phyloP scores from a whole-genome alignment of 2,329 filamentous ascomycete genomes.

The Claviceps arundinis region DNA sequence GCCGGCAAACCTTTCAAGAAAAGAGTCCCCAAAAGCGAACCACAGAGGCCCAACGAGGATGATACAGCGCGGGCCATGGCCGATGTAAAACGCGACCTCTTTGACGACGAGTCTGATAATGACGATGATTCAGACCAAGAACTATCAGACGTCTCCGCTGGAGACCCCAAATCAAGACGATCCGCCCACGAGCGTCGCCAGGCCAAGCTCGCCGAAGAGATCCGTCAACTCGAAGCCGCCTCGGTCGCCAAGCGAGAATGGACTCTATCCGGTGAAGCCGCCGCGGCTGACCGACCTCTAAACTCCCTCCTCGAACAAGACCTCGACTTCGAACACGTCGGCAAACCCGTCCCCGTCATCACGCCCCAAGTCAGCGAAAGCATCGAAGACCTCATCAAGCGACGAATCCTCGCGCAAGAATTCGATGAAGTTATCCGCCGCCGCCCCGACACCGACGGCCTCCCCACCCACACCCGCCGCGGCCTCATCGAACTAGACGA shows the following conservation, averaged over 20 bases:
- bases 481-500: conserved; percentile 75
- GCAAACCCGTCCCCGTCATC: conserved; percentile 89
- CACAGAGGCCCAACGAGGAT: conserved; percentile 39
- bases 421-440: conserved; percentile 86
- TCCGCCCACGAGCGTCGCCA: conserved; percentile 81
- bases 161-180: conserved; percentile 57
- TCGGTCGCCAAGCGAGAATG: conserved; percentile 85
- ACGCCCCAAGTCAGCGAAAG: conserved; percentile 82
- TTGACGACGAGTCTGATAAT: conserved; percentile 60
- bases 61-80: conserved; percentile 76
- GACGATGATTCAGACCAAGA: conserved; percentile 53
- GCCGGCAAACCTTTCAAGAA: conserved; percentile 26
- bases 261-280: conserved; percentile 80
- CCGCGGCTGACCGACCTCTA: conserved; percentile 64
- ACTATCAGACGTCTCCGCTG: conserved; percentile 52
- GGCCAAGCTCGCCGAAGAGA: conserved; percentile 77
- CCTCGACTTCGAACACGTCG: conserved; percentile 86
- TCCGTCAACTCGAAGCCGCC: conserved; percentile 76
- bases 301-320: conserved; percentile 93
- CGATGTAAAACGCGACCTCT: conserved; percentile 78
- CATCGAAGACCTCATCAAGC: conserved; percentile 89
- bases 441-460: conserved; percentile 58
- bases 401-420: conserved; percentile 75
- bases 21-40: conserved; percentile 24
- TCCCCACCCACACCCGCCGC: conserved; percentile 47